Conservation (phyloP, 129 eudicot genomes). For the Ambrosia trifida region DNA sequence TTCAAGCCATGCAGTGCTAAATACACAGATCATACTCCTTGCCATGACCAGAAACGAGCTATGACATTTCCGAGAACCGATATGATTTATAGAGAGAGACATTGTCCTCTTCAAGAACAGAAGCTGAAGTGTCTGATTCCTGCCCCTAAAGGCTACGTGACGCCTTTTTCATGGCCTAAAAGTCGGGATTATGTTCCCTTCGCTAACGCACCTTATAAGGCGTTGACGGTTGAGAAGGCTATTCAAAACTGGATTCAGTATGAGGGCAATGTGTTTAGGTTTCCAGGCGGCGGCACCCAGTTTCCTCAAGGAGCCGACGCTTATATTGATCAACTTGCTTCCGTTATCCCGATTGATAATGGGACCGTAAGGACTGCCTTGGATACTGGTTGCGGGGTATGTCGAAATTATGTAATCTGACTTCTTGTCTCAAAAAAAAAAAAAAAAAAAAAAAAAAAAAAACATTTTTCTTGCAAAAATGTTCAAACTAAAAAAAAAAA, state of each 20-base stretch:
- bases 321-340: slow-evolving; percentile 91
- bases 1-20: slow-evolving; percentile 62
- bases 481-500: neutral
- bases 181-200: slow-evolving; percentile 95
- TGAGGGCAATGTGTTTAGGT: slow-evolving; percentile 91
- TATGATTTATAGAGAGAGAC: slow-evolving; percentile 89
- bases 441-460: neutral
- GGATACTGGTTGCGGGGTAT: slow-evolving; percentile 99
- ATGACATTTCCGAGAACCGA: slow-evolving; percentile 88
- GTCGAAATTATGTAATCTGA: slow-evolving; percentile 21
- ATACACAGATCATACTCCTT: slow-evolving; percentile 89
- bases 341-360: slow-evolving; percentile 81
- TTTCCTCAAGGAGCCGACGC: slow-evolving; percentile 99
- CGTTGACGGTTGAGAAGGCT: slow-evolving; percentile 97
- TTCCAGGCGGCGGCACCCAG: slow-evolving; percentile 99
- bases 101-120: slow-evolving; percentile 81
- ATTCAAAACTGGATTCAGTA: slow-evolving; percentile 97
- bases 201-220: slow-evolving; percentile 96
- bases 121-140: slow-evolving; percentile 87
- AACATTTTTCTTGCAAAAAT: neutral
- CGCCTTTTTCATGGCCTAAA: slow-evolving; percentile 98
- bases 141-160: slow-evolving; percentile 89
- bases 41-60: slow-evolving; percentile 91
- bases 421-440: slow-evolving; percentile 12
- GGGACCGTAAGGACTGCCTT: slow-evolving; percentile 93